Conservation (phyloP, 1,284 basidiomycete species). For the Sporisorium reilianum region DNA sequence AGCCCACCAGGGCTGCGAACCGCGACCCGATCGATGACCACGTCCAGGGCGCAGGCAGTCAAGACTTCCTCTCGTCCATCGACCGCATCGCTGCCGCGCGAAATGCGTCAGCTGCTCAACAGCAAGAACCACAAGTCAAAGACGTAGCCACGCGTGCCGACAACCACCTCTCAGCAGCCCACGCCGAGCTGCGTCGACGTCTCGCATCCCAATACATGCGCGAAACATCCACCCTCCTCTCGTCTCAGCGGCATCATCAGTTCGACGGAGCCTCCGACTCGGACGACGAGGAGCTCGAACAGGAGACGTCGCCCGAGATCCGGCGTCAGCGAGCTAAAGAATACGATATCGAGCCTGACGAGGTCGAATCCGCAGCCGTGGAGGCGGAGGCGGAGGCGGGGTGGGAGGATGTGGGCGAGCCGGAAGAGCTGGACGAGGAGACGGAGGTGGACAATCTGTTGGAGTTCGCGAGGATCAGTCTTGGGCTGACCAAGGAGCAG, state of each 20-base stretch:
- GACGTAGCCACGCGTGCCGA: slow-evolving; percentile 8
- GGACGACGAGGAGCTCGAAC: slow-evolving; percentile 34
- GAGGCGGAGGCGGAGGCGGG: slow-evolving; percentile 1
- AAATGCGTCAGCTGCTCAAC: background rate
- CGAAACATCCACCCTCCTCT: slow-evolving; percentile 29
- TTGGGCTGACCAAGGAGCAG: slow-evolving; percentile 52
- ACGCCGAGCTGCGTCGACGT: slow-evolving; percentile 26
- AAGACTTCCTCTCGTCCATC: slow-evolving; percentile 32
- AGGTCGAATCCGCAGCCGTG: background rate
- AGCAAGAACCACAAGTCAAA: background rate
- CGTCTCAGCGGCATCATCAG: slow-evolving; percentile 25
- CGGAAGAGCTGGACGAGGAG: slow-evolving; percentile 29
- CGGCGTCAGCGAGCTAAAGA: slow-evolving; percentile 23
- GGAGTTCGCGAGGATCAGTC: slow-evolving; percentile 50
- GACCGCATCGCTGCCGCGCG: slow-evolving; percentile 25
- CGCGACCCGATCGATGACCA: background rate
- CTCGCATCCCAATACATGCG: slow-evolving; percentile 49
- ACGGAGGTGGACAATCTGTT: slow-evolving; percentile 47
- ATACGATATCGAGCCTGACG: slow-evolving; percentile 39
- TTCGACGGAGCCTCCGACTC: slow-evolving; percentile 54
- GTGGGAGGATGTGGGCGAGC: slow-evolving; percentile 17
- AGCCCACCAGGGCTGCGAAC: background rate
- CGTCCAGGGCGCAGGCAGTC: background rate
- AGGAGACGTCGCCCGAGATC: slow-evolving; percentile 34
- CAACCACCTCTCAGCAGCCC: slow-evolving; percentile 25